Evolutionary conservation across 495 filamentous ascomycete species (phyloP), one percentile per base, ranked within the genome.

Genomic region (Aspergillus haitiensis): DNA sequence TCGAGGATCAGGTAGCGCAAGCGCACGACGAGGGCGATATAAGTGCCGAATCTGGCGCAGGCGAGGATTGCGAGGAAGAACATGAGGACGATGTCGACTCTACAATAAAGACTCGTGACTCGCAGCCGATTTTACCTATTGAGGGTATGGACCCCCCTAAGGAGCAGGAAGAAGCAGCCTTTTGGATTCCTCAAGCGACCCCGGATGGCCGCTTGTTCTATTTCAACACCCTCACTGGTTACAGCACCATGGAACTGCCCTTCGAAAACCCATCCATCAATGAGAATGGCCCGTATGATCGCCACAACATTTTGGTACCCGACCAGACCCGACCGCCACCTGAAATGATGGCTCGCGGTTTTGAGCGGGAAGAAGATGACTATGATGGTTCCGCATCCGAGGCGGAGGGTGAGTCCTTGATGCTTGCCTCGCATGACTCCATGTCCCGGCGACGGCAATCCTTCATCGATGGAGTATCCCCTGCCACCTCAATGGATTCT

Each of bases 161-260:
- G 49, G 87, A 89, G 57, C 87, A 90, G 73, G 93, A 95, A 63
- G 88, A 96, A 67, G 90, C 94, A 50, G 91, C 92, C 52, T 98
- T 94, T 70, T 98, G 94, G 94, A 97, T 98, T 66, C 95, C 95
- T 3, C 94, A 98, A 71, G 95, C 92, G 12, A 98, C 95, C 5
- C 87, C 91, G 0, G 91, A 97, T 70, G 94, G 94, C 50, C 84
- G 91, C 56, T 74, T 98, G n/a, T 98, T 92, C 70, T 98, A 97
- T 69, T 98, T 95, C 81, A 98, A 98, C 67, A 97, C 92, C 6
- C 84, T 96, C 70, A 98, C 94, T 0, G 91, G 92, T 40, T 91
- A 90, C 60, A 95, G 89, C 63, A 94, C 89, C 48, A 92, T 89
- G 85, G 94, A 98, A 64, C 78, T 98, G 59, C 94, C 95, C 4